phyloP scores from a whole-genome alignment of 1,139 yeast species.

The Suhomyces kunorum region DNA sequence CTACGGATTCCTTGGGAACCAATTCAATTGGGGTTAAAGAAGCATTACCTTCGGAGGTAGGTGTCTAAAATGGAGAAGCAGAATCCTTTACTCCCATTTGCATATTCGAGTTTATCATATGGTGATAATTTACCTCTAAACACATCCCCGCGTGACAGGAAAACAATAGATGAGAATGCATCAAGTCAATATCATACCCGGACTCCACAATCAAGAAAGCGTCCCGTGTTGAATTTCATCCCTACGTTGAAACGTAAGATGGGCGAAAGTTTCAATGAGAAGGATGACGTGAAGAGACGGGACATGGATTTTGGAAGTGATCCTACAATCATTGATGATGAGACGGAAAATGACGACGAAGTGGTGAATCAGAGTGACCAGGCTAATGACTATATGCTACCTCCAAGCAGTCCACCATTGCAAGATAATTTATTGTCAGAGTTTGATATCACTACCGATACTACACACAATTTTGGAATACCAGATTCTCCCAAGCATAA shows the following conservation, averaged over 20 bases:
- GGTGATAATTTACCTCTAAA: conserved; percentile 29
- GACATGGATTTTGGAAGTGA: conserved; percentile 23
- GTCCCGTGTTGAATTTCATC: conserved; percentile 26
- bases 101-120: conserved; percentile 35
- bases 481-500: conserved; percentile 31
- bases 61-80: conserved; percentile 33
- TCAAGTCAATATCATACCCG: conserved; percentile 38
- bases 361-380: background rate
- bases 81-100: conserved; percentile 47
- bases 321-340: conserved; percentile 23
- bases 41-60: conserved; percentile 1
- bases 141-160: conserved; percentile 39
- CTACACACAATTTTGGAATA: conserved; percentile 20
- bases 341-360: conserved; percentile 18
- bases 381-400: conserved; percentile 12
- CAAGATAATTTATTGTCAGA: conserved; percentile 30
- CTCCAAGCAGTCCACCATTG: conserved; percentile 41
- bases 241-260: conserved; percentile 47
- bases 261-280: conserved; percentile 51
- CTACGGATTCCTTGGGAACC: background rate
- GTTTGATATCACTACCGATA: conserved; percentile 27
- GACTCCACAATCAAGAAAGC: conserved; percentile 13
- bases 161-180: conserved; percentile 43
- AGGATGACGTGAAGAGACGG: conserved; percentile 44
- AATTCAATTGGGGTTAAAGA: background rate